These are phyloP conservation scores for Microbotryum saponariae DNA, from an alignment of 1,284 basidiomycete genomes.

Conservation along the genomic window DNA sequence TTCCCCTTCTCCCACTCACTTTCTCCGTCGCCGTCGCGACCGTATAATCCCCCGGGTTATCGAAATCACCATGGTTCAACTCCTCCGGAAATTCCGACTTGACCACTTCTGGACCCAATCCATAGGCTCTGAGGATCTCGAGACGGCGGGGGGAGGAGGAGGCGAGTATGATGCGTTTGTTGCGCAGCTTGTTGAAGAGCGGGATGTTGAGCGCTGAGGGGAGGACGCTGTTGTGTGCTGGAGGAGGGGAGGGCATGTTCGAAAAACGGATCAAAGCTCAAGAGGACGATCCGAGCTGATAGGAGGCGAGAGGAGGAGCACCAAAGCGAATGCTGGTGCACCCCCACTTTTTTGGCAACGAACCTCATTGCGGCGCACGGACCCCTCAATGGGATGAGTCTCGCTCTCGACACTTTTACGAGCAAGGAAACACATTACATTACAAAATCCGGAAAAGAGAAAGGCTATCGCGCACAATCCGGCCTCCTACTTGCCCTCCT, in stretches of 20 bases:
- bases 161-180: constrained; percentile 58
- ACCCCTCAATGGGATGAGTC: too few species aligned
- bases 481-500: not conserved
- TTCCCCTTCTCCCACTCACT: constrained; percentile 43
- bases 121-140: constrained; percentile 63
- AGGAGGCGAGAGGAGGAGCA: not conserved
- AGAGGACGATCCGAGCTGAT: too few species aligned
- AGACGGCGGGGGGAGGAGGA: constrained; percentile 76
- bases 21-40: constrained; percentile 88
- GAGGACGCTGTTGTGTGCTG: constrained; percentile 10
- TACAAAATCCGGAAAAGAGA: too few species aligned
- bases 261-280: too few species aligned
- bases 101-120: constrained; percentile 64
- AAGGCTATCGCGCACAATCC: too few species aligned
- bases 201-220: constrained; percentile 26
- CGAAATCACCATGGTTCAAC: constrained; percentile 58
- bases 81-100: constrained; percentile 84
- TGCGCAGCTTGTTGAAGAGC: constrained; percentile 55
- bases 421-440: too few species aligned
- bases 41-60: constrained; percentile 80
- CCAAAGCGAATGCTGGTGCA: too few species aligned
- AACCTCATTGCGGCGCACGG: too few species aligned
- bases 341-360: too few species aligned
- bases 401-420: too few species aligned
- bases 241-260: not conserved